A percentile compares a stretch with the other conserved stretches of the same genome.
These are phyloP conservation scores for Ophiobolus disseminans DNA, from an alignment of 2,329 filamentous ascomycete genomes.

Conservation along the genomic window DNA sequence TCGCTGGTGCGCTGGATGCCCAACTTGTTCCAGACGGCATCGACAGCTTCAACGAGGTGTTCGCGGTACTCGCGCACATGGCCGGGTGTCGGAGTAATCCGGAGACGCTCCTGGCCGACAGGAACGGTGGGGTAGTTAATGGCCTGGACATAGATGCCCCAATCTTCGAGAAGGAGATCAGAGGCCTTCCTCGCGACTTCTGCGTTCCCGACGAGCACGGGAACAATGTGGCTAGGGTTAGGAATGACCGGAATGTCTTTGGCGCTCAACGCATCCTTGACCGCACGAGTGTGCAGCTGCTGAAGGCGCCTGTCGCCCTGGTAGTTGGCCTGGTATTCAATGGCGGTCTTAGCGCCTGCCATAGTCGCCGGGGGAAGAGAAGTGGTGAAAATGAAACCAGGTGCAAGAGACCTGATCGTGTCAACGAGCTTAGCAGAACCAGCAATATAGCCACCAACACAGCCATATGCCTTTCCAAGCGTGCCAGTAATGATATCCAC, in stretches of 20 bases:
- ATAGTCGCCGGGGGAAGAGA: slow-evolving; percentile 95
- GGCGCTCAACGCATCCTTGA: slow-evolving; percentile 81
- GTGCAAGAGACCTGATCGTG: slow-evolving; percentile 89
- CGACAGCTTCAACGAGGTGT: slow-evolving; percentile 81
- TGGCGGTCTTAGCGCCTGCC: slow-evolving; percentile 89
- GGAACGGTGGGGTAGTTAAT: slow-evolving; percentile 99
- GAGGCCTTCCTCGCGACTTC: slow-evolving; percentile 91
- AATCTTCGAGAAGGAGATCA: slow-evolving; percentile 86
- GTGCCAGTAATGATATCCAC: slow-evolving; percentile 98
- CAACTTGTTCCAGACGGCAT: slow-evolving; percentile 86
- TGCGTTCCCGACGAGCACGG: slow-evolving; percentile 91
- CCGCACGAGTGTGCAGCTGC: slow-evolving; percentile 93
- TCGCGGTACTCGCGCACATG: slow-evolving; percentile 86
- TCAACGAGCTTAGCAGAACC: slow-evolving; percentile 87
- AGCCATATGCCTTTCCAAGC: slow-evolving; percentile 96
- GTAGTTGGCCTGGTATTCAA: slow-evolving; percentile 90
- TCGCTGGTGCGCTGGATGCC: slow-evolving; percentile 91
- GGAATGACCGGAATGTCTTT: slow-evolving; percentile 95
- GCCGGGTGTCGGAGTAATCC: slow-evolving; percentile 94
- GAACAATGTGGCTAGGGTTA: slow-evolving; percentile 96
- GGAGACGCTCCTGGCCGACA: slow-evolving; percentile 94
- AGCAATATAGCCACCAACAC: slow-evolving; percentile 96
- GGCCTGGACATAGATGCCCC: slow-evolving; percentile 95
- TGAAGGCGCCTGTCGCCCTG: slow-evolving; percentile 88
- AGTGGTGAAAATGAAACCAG: slow-evolving; percentile 98